A percentile compares a stretch with the other conserved stretches of the same genome.
Evolutionary conservation across 495 filamentous ascomycete species (phyloP).

Genomic region (Neurospora sp.): DNA sequence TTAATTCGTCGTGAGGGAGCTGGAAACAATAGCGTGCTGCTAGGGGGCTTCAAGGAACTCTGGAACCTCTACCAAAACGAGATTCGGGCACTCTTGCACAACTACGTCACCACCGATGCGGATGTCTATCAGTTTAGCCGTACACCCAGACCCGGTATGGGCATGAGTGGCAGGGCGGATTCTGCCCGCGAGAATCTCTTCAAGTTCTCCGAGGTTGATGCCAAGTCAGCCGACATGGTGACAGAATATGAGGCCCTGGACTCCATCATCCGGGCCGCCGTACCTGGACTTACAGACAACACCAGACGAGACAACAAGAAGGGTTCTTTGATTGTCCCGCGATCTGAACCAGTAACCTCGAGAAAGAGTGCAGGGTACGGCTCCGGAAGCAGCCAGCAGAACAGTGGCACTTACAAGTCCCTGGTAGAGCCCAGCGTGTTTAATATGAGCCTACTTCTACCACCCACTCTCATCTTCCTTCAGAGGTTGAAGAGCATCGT

Average conservation of each 20-base stretch:
- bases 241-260: slow-evolving; percentile 86
- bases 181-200: slow-evolving; percentile 73
- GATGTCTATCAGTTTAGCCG: slow-evolving; percentile 50
- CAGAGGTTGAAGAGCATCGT: slow-evolving; percentile 87
- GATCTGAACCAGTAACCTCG: slow-evolving; percentile 18
- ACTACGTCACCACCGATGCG: slow-evolving; percentile 92
- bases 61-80: slow-evolving; percentile 73
- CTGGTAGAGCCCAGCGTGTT: slow-evolving; percentile 93
- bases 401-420: slow-evolving; percentile 53
- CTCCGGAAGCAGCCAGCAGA: slow-evolving; percentile 14
- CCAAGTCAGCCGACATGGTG: slow-evolving; percentile 60
- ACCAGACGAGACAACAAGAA: slow-evolving; percentile 47
- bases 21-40: slow-evolving; percentile 47
- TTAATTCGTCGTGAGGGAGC: slow-evolving; percentile 69
- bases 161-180: slow-evolving; percentile 43
- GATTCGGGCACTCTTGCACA: slow-evolving; percentile 88
- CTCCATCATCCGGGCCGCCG: slow-evolving; percentile 77
- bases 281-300: slow-evolving; percentile 84
- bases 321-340: slow-evolving; percentile 21
- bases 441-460: slow-evolving; percentile 90
- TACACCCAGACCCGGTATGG: slow-evolving; percentile 29
- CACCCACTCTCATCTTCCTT: slow-evolving; percentile 87
- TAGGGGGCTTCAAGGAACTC: slow-evolving; percentile 77
- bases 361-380: slow-evolving; percentile 17
- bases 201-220: slow-evolving; percentile 75